Evolutionary conservation across 2,329 filamentous ascomycete genomes (phyloP), one percentile per base, ranked within the genome.

Genomic region (Chalaropsis ovoidea): DNA sequence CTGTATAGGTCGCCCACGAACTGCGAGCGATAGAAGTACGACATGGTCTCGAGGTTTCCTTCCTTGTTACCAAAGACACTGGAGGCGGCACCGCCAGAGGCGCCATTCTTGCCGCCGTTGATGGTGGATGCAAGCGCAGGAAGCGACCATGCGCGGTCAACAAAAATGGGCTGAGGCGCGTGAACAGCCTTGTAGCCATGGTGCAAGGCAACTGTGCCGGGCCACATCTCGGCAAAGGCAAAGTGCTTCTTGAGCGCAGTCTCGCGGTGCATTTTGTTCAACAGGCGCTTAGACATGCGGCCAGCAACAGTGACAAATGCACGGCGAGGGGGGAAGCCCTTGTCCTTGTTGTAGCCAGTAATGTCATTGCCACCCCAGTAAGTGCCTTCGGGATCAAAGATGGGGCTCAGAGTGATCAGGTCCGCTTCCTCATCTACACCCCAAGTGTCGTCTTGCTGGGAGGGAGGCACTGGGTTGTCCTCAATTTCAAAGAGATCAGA

Each of bases 151-250:
- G 85, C 82, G 65, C 92, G 86, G 75, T 96, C 92, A 17, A 93
- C 84, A 73, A 88, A 97, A 65, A 95, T 82, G 0, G 92, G 90
- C 71, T 97, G 93, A 0, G 93, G 93, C 1, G 86, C 90, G 70
- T 88, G 95, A 15, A 96, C 91, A 45, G 90, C 91, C 77, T 96
- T 97, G 77, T 89, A 86, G 11, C 93, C 93, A 73, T 96, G 92
- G 68, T 96, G 92, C 10, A 97, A 81, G 1, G 92, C 89, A 0
- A 89, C 86, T 0, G 89, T 94, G 0, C 87, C 87, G 0, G 92
- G 90, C 90, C 90, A 96, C 92, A 96, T 96, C 75, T 97, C 93
- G 0, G 91, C 89, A 74, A 95, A 95, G 78, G 94, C 95, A 69
- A 89, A 89, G 75, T 95, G 89, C 71, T 91, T 92, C 72, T 87